Evolutionary conservation across 1,139 yeast genomes (phyloP).

Genomic region (Nakaseomyces bracarensis): DNA sequence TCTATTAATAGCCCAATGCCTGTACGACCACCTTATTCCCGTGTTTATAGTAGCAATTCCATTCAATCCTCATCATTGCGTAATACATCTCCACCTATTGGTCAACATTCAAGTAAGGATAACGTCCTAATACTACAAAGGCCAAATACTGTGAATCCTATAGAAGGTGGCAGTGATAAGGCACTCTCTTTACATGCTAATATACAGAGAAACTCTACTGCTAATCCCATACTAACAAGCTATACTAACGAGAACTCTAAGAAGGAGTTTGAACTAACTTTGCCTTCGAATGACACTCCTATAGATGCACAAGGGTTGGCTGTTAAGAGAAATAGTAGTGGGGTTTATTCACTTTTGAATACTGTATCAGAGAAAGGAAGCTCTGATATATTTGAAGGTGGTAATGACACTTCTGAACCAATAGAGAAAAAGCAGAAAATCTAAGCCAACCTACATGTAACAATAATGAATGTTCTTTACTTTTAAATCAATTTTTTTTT

Average conservation of each 20-base stretch:
- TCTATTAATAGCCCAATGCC: constrained; percentile 5
- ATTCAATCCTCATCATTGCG: neutral
- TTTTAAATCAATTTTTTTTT: neutral
- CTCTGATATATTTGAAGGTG: neutral
- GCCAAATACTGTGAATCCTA: neutral
- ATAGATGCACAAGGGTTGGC: neutral
- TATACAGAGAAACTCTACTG: constrained; percentile 8
- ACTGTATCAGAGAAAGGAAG: neutral
- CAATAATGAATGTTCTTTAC: neutral
- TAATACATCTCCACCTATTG: constrained; percentile 8
- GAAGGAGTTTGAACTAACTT: neutral
- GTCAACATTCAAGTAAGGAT: constrained; percentile 1
- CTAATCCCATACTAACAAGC: neutral
- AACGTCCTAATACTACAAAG: neutral
- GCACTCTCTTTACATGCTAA: neutral
- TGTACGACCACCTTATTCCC: neutral
- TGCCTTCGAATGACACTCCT: neutral
- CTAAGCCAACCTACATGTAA: neutral
- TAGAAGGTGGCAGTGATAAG: neutral
- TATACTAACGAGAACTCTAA: neutral
- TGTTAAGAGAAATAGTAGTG: constrained; percentile 11
- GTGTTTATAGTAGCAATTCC: neutral
- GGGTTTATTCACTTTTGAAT: constrained; percentile 18
- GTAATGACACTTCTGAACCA: neutral
- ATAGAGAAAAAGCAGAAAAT: neutral